phyloP scores from a whole-genome alignment of 1,139 yeast genomes.

The Tardiomyces digboiensis region DNA sequence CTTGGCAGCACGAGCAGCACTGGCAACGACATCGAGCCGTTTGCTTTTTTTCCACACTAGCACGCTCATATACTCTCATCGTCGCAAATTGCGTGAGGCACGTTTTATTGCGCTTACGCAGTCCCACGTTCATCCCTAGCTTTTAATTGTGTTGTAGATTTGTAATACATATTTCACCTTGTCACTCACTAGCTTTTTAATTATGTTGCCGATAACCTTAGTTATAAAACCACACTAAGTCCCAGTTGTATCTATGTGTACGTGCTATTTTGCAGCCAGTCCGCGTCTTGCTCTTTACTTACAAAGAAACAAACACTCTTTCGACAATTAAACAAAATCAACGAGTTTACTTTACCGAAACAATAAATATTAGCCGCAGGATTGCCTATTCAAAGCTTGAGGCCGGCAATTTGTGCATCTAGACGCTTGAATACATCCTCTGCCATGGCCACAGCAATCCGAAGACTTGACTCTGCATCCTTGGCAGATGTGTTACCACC shows the following conservation, averaged over 20 bases:
- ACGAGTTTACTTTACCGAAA: too few species aligned
- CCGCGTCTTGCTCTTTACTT: too few species aligned
- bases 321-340: too few species aligned
- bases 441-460: constrained; percentile 17
- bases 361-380: not conserved
- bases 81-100: not conserved
- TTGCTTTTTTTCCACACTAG: not conserved
- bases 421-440: constrained; percentile 20
- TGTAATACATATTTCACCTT: too few species aligned
- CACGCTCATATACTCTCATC: not conserved
- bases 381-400: constrained; percentile 5
- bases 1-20: too few species aligned
- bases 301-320: too few species aligned
- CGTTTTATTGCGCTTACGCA: not conserved
- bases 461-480: constrained; percentile 7
- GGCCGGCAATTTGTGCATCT: constrained; percentile 16
- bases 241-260: too few species aligned
- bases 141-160: not conserved
- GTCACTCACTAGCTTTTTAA: too few species aligned
- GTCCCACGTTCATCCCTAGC: too few species aligned
- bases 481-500: constrained; percentile 6
- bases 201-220: not conserved
- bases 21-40: too few species aligned
- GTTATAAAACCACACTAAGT: too few species aligned
- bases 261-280: too few species aligned